Percentiles rank a stretch among this genome's conserved stretches.
Conservation (phyloP, 2,329 filamentous ascomycete species). For the Balansia obtecta region DNA sequence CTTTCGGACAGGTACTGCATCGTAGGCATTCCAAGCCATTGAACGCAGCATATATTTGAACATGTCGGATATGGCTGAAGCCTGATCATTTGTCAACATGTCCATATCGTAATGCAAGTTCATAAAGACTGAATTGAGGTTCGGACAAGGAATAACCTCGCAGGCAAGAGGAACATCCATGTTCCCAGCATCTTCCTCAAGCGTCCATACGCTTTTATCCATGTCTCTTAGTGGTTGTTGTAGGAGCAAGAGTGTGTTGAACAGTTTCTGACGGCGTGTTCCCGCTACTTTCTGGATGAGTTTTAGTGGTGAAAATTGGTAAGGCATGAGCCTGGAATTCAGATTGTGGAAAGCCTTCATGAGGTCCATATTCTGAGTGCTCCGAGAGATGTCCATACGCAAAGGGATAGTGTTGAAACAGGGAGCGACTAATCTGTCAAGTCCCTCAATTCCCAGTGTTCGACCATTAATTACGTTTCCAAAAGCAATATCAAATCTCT, state of each 20-base stretch:
- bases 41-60: conserved; percentile 19
- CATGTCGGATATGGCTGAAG: conserved; percentile 15
- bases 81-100: conserved; percentile 17
- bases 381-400: conserved; percentile 39
- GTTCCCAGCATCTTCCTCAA: conserved; percentile 42
- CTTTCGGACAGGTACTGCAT: neutral
- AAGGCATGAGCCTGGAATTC: conserved; percentile 49
- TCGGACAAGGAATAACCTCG: conserved; percentile 50
- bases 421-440: conserved; percentile 68
- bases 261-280: conserved; percentile 42
- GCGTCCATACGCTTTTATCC: conserved; percentile 40
- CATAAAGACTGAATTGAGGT: conserved; percentile 40
- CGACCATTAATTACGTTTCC: conserved; percentile 78
- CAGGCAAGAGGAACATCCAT: conserved; percentile 72
- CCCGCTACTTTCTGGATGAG: conserved; percentile 46
- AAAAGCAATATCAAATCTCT: conserved; percentile 61
- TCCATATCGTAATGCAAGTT: conserved; percentile 50
- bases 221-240: conserved; percentile 53
- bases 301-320: conserved; percentile 66
- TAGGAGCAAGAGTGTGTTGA: conserved; percentile 70
- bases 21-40: conserved; percentile 17
- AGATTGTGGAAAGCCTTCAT: conserved; percentile 46
- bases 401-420: conserved; percentile 86
- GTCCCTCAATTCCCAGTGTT: conserved; percentile 48
- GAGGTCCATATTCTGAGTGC: conserved; percentile 41